Conservation (phyloP, 2,329 filamentous ascomycete species). For the Trichoderma sp. region DNA sequence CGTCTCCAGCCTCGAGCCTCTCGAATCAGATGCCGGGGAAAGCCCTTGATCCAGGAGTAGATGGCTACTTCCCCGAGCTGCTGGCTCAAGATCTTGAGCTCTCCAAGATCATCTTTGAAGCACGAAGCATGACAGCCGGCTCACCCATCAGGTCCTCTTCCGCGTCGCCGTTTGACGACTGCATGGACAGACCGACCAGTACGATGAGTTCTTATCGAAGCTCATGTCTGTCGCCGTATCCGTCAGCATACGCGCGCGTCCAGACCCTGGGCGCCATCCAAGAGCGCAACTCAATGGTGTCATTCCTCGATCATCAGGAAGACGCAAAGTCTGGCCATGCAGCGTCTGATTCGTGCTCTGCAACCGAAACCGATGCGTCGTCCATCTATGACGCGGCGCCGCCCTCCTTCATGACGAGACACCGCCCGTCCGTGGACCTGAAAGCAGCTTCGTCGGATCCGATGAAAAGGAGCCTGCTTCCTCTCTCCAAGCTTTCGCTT, state of each 20-base stretch:
- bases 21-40: conserved; percentile 33
- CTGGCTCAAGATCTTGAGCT: conserved; percentile 57
- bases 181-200: conserved; percentile 1
- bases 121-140: conserved; percentile 57
- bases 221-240: conserved; percentile 35
- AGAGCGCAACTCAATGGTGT: conserved; percentile 42
- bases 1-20: conserved; percentile 33
- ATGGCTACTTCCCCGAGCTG: conserved; percentile 57
- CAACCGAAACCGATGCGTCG: conserved; percentile 39
- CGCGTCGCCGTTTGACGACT: neutral
- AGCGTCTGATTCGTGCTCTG: conserved; percentile 42
- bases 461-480: conserved; percentile 34
- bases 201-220: conserved; percentile 16
- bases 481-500: conserved; percentile 34
- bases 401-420: conserved; percentile 40
- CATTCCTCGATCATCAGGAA: conserved; percentile 38
- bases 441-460: conserved; percentile 44
- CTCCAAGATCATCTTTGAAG: conserved; percentile 51
- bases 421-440: conserved; percentile 42
- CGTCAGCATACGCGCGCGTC: conserved; percentile 38
- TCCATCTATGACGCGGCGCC: conserved; percentile 36
- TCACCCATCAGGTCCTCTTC: conserved; percentile 41
- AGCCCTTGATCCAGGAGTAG: conserved; percentile 37
- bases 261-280: conserved; percentile 43
- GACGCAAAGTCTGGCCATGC: conserved; percentile 32